Base-by-base conservation (phyloP, 306 rosid species). In the Heteromeles arbutifolia region DNA sequence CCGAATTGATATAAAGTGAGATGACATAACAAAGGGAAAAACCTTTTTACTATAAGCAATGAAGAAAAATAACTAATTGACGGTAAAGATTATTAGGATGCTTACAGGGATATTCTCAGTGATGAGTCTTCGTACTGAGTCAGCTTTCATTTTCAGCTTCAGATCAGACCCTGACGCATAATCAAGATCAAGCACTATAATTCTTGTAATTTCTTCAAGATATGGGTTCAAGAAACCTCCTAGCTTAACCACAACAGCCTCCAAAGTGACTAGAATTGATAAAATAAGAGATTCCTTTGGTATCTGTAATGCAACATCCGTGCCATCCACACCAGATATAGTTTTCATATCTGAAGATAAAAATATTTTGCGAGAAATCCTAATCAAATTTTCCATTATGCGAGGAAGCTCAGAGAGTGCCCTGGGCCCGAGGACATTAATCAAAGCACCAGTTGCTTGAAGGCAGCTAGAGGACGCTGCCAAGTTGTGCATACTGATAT, bases 221-320 rank as follows among this genome's bases (percentile, higher is more conserved):
- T 94, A 89, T 5, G 95, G 97, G 61, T 86, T 94, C 62, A 94
- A 63, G 83, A 94, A 92, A 76, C 91, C 90, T 76, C 97, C 97
- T 58, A 94, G 97, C 86, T 86, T 92, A 76, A 85, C 90, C 53
- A 92, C 85, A 77, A 92, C 84, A 12, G 94, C 93, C 87, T 92
- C 98, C 82, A 94, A 81, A 69, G 86, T 84, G 68, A 86, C 5
- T 44, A 90, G 91, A 81, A 90, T 73, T 70, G 90, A 88, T 48
- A 86, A 74, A 64, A 84, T 39, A 72, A 84, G 78, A 63, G 90
- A 85, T 63, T 85, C 97, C 65, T 74, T 80, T 24, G 84, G 80
- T 72, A 82, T 78, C 57, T 83, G 72, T 50, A 67, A 73, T 72
- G 74, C 74, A 73, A 65, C 48, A 37, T 80, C 41, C 26, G 21